A percentile compares a stretch with the other conserved stretches of the same genome.
These are phyloP conservation scores for Nothophoma quercina DNA, from an alignment of 2,329 filamentous ascomycete species.

Conservation along the genomic window DNA sequence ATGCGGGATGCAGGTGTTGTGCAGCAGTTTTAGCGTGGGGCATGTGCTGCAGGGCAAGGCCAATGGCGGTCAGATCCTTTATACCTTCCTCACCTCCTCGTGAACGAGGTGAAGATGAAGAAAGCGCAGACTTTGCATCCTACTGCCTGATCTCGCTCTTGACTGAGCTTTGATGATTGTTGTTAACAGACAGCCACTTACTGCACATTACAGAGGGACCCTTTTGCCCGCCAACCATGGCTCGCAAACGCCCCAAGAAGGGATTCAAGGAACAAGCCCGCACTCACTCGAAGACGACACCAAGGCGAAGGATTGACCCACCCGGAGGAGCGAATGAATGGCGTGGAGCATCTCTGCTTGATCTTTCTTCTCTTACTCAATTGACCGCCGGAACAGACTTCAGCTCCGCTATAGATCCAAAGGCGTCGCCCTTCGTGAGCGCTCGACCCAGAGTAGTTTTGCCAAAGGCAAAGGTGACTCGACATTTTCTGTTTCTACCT, in stretches of 20 bases:
- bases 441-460: slow-evolving; percentile 8
- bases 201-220: background rate
- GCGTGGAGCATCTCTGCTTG: background rate
- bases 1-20: slow-evolving; percentile 31
- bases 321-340: background rate
- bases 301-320: background rate
- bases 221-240: background rate
- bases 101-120: background rate
- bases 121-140: slow-evolving; percentile 1
- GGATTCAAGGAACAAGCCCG: too few species aligned
- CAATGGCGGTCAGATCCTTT: slow-evolving; percentile 1
- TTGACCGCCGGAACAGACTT: slow-evolving; percentile 5
- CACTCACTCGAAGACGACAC: background rate
- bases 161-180: background rate
- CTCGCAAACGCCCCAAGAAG: too few species aligned
- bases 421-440: slow-evolving; percentile 23
- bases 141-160: slow-evolving; percentile 3
- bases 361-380: background rate
- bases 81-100: slow-evolving; percentile 3
- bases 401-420: slow-evolving; percentile 20
- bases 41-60: slow-evolving; percentile 14
- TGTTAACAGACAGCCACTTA: slow-evolving; percentile 1
- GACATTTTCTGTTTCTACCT: slow-evolving; percentile 52
- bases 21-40: slow-evolving; percentile 33
- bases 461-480: slow-evolving; percentile 21